Evolutionary conservation across 1,139 yeast species (phyloP).

Genomic region (Taiozyma sp.): DNA sequence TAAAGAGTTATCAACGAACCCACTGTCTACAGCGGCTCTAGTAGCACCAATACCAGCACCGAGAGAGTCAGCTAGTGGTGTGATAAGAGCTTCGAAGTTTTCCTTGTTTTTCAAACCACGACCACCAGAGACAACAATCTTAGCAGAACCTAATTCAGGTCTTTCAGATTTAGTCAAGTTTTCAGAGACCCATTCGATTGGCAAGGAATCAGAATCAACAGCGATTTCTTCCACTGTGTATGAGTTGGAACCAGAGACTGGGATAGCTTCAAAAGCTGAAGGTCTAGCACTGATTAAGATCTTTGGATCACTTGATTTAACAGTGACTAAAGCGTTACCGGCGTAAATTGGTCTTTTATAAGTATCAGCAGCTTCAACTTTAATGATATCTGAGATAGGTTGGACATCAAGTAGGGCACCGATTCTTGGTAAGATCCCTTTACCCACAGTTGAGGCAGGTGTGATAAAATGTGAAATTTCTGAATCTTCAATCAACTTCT

Average conservation of each 20-base stretch:
- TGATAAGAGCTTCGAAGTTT: slow-evolving; percentile 70
- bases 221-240: slow-evolving; percentile 50
- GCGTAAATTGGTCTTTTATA: slow-evolving; percentile 95
- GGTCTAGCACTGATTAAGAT: slow-evolving; percentile 76
- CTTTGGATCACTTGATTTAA: slow-evolving; percentile 61
- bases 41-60: slow-evolving; percentile 97
- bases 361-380: slow-evolving; percentile 61
- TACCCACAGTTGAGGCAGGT: slow-evolving; percentile 84
- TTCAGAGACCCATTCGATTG: slow-evolving; percentile 60
- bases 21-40: slow-evolving; percentile 96
- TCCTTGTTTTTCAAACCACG: slow-evolving; percentile 91
- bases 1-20: slow-evolving; percentile 93
- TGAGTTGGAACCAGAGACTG: slow-evolving; percentile 33
- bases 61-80: slow-evolving; percentile 80
- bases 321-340: slow-evolving; percentile 88
- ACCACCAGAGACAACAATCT: slow-evolving; percentile 84
- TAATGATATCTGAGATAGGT: slow-evolving; percentile 79
- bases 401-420: slow-evolving; percentile 85
- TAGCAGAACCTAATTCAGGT: slow-evolving; percentile 87
- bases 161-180: slow-evolving; percentile 74
- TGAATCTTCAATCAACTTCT: slow-evolving; percentile 34
- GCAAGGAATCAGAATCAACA: slow-evolving; percentile 25
- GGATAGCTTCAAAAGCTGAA: slow-evolving; percentile 73
- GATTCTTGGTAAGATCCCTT: slow-evolving; percentile 79
- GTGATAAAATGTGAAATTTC: slow-evolving; percentile 70